Conservation (phyloP, 495 filamentous ascomycete genomes). For the Beverwykella pulmonaria region DNA sequence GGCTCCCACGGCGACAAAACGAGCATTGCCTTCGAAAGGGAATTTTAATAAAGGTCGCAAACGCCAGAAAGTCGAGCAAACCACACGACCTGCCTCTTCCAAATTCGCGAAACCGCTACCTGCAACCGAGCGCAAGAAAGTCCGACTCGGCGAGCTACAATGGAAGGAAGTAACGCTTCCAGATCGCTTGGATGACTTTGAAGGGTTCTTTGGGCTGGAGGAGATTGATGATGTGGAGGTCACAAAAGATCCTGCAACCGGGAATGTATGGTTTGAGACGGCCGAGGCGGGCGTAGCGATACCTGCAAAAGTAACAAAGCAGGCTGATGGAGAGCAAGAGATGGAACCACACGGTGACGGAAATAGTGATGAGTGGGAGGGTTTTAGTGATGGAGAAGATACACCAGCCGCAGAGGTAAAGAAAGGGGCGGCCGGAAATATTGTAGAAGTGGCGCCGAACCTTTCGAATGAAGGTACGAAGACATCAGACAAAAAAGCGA, state of each 20-base stretch:
- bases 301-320: background rate
- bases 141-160: constrained; percentile 64
- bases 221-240: constrained; percentile 91
- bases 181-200: constrained; percentile 86
- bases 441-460: constrained; percentile 37
- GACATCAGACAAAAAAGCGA: background rate
- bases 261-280: constrained; percentile 52
- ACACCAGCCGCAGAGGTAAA: background rate
- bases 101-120: background rate
- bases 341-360: constrained; percentile 9
- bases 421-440: constrained; percentile 29
- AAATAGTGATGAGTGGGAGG: constrained; percentile 55
- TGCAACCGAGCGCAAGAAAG: constrained; percentile 23
- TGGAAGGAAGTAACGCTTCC: constrained; percentile 85
- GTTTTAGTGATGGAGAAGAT: constrained; percentile 54
- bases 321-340: background rate
- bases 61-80: constrained; percentile 38
- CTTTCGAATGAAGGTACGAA: background rate
- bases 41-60: constrained; percentile 40
- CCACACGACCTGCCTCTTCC: background rate
- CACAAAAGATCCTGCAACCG: constrained; percentile 57
- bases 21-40: constrained; percentile 31
- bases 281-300: constrained; percentile 1
- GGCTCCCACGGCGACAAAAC: constrained; percentile 30
- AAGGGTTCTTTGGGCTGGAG: constrained; percentile 91